Evolutionary conservation across 2,329 filamentous ascomycete species (phyloP).

Genomic region (Alternaria sp.): DNA sequence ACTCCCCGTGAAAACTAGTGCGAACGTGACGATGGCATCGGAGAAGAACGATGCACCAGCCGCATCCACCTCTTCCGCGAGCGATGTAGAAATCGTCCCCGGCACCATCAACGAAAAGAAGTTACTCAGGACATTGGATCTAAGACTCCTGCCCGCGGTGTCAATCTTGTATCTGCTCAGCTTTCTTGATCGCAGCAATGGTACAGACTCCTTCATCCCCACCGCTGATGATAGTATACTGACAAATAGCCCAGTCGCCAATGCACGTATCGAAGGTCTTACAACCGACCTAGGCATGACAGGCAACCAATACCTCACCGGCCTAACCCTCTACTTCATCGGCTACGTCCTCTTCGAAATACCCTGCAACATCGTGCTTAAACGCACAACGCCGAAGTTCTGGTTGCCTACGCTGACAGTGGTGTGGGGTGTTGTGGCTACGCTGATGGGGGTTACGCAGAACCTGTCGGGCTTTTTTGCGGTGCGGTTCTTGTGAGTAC

Average conservation of each 20-base stretch:
- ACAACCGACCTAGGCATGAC: slow-evolving; percentile 42
- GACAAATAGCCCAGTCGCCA: slow-evolving; percentile 42
- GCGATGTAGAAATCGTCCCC: slow-evolving; percentile 33
- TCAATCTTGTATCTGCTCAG: slow-evolving; percentile 51
- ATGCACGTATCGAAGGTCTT: slow-evolving; percentile 53
- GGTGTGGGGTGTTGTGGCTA: slow-evolving; percentile 58
- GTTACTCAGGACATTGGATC: slow-evolving; percentile 63
- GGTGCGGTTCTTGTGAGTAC: slow-evolving; percentile 55
- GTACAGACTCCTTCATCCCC: slow-evolving; percentile 13
- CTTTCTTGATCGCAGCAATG: slow-evolving; percentile 48
- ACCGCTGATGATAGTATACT: neutral
- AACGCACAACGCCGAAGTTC: slow-evolving; percentile 62
- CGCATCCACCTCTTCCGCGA: slow-evolving; percentile 30
- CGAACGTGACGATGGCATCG: slow-evolving; percentile 24
- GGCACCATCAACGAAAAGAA: slow-evolving; percentile 60
- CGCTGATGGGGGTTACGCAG: slow-evolving; percentile 58
- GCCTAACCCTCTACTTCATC: slow-evolving; percentile 70
- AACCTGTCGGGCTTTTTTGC: slow-evolving; percentile 56
- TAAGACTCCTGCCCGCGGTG: slow-evolving; percentile 52
- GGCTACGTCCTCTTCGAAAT: slow-evolving; percentile 60
- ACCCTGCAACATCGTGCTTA: slow-evolving; percentile 66
- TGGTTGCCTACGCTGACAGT: slow-evolving; percentile 57
- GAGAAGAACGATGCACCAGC: slow-evolving; percentile 26
- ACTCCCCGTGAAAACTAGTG: too few species aligned
- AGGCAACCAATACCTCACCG: slow-evolving; percentile 65